Evolutionary conservation across 129 eudicot species (phyloP).

Genomic region (Cynara cardunculus): DNA sequence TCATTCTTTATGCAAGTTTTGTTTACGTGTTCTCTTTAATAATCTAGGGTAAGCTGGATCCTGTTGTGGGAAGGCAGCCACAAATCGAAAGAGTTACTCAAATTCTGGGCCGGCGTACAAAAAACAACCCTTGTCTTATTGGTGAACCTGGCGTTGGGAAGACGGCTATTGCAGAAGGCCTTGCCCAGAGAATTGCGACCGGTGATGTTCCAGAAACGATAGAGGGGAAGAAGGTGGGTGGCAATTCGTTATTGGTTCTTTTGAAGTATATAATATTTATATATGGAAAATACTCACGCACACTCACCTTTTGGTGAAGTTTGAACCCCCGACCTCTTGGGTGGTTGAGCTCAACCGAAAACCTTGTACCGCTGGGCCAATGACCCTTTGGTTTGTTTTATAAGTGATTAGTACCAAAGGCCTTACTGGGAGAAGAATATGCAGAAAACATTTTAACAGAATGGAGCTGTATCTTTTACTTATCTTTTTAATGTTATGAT

Average conservation of each 20-base stretch:
- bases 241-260: not conserved
- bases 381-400: not conserved
- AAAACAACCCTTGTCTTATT: constrained; percentile 87
- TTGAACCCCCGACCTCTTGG: not conserved
- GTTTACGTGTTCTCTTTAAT: not conserved
- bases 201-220: constrained; percentile 96
- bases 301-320: not conserved
- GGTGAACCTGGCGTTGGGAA: constrained; percentile 98
- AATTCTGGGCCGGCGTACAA: constrained; percentile 83
- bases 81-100: constrained; percentile 93
- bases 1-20: not conserved
- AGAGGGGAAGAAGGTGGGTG: constrained; percentile 78
- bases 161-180: constrained; percentile 96
- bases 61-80: constrained; percentile 82
- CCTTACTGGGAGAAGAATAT: not conserved
- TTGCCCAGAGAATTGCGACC: constrained; percentile 79
- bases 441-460: not conserved
- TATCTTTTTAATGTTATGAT: not conserved
- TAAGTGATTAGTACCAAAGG: not conserved
- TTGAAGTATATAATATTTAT: not conserved
- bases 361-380: not conserved
- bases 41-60: constrained; percentile 79
- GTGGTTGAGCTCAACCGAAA: not conserved
- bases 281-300: not conserved
- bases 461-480: not conserved